Evolutionary conservation across 169 alveolate genomes (phyloP).

Genomic region (Plasmodium ovale): DNA sequence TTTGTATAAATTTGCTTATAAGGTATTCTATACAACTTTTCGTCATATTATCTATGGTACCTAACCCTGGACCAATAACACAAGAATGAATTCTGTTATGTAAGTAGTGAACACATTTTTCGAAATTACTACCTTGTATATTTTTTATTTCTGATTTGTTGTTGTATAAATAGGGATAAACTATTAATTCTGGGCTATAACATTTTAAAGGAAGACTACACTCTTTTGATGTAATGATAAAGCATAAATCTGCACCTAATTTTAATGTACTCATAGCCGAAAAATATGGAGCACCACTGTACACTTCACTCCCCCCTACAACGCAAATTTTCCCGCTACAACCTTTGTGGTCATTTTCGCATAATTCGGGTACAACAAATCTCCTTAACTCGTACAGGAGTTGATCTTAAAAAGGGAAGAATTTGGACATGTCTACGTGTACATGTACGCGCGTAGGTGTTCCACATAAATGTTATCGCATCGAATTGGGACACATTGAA

Average conservation of each 20-base stretch:
- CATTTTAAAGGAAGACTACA: conserved; percentile 92
- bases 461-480: neutral
- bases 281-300: conserved; percentile 95
- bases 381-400: conserved; percentile 1
- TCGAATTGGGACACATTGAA: neutral
- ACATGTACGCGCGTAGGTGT: neutral
- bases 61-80: conserved; percentile 94
- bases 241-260: conserved; percentile 94
- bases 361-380: conserved; percentile 15
- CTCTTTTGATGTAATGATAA: conserved; percentile 90
- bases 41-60: conserved; percentile 84
- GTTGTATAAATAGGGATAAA: conserved; percentile 86
- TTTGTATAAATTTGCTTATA: conserved; percentile 23
- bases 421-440: neutral
- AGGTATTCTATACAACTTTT: conserved; percentile 15
- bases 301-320: conserved; percentile 93
- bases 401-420: conserved; percentile 24
- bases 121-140: conserved; percentile 15
- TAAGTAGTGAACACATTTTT: conserved; percentile 76
- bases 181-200: conserved; percentile 95
- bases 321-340: conserved; percentile 83
- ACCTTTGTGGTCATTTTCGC: conserved; percentile 36
- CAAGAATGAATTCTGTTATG: conserved; percentile 85
- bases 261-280: conserved; percentile 91
- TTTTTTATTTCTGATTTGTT: conserved; percentile 70